Evolutionary conservation across 2,329 filamentous ascomycete genomes (phyloP), one percentile per base, ranked within the genome.

Genomic region (Cordyceps cateniannulata): DNA sequence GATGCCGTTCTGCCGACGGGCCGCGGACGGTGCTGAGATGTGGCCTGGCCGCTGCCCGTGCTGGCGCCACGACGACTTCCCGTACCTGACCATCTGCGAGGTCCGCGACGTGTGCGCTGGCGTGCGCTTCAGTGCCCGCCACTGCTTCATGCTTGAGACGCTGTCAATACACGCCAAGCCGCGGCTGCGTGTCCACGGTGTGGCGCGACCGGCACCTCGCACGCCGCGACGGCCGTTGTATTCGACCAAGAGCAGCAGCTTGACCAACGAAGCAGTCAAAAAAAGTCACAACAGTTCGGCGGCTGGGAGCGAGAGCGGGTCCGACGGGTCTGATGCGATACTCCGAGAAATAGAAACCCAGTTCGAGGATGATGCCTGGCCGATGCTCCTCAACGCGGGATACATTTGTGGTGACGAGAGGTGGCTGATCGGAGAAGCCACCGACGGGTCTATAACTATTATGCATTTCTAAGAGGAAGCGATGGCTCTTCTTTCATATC

Each of bases 341-440:
- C 29, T 4, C 38, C 38, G 27, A 22, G 77, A 81, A 66, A 70
- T 74, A 22, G 77, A 81, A 66, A 70, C 74, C 14, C 71, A 75
- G 54, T 77, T 83, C 51, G 65, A 66, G 4, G 73, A 78, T 38
- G 71, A 72, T 5, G 70, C 82, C 55, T 81, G 80, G 73, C 67
- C 69, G 22, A 74, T 81, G 66, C 67, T 87, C 38, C 71, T 82
- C 51, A 76, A 69, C 1, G 81, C 77, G 65, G 84, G 82, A 1
- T 76, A 76, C 62, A 81, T 88, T 18, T 78, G 72, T 40, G 85
- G 84, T 1, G 82, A 85, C 63, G 85, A 87, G 69, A 71, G 82
- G 59, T 87, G 84, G 78, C 58, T 87, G n/a, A 70, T 87, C 12
- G 85, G 85, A 0, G 81, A 87, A 71, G 84, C 84, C 66, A 63